These are phyloP conservation scores for Epichloe typhina DNA, from an alignment of 2,329 filamentous ascomycete genomes.

Conservation along the genomic window DNA sequence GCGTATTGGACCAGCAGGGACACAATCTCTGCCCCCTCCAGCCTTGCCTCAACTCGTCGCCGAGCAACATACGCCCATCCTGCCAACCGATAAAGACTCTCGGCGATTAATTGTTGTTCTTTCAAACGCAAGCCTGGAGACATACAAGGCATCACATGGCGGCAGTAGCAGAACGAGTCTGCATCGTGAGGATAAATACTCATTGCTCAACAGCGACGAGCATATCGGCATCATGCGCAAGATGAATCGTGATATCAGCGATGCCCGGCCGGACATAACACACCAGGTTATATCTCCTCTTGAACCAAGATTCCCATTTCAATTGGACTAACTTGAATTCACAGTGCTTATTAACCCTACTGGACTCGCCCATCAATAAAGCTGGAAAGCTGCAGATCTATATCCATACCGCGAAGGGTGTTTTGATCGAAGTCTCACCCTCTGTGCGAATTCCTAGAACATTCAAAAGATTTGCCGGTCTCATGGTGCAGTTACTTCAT, in stretches of 20 bases:
- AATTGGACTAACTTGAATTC: conserved; percentile 29
- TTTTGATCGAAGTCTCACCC: conserved; percentile 96
- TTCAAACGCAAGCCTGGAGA: conserved; percentile 94
- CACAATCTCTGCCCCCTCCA: conserved; percentile 92
- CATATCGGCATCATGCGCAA: conserved; percentile 99
- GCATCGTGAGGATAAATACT: conserved; percentile 86
- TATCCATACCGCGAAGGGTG: conserved; percentile 94
- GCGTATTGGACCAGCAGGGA: conserved; percentile 40
- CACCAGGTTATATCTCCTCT: conserved; percentile 59
- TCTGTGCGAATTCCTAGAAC: conserved; percentile 94
- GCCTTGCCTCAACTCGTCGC: conserved; percentile 83
- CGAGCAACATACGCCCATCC: conserved; percentile 78
- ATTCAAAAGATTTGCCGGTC: conserved; percentile 95
- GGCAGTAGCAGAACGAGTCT: conserved; percentile 49
- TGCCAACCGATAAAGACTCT: conserved; percentile 76
- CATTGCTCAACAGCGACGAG: conserved; percentile 94
- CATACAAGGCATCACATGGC: conserved; percentile 80
- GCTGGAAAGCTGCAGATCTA: conserved; percentile 95
- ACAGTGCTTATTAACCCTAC: conserved; percentile 87
- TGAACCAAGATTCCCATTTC: not conserved
- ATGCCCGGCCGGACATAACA: conserved; percentile 93
- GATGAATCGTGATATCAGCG: conserved; percentile 97
- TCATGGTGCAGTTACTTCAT: conserved; percentile 97
- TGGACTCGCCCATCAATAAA: conserved; percentile 98
- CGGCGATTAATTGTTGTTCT: conserved; percentile 89